Base-by-base conservation (phyloP, 306 rosid species). In the Gynostemma pentaphyllum region DNA sequence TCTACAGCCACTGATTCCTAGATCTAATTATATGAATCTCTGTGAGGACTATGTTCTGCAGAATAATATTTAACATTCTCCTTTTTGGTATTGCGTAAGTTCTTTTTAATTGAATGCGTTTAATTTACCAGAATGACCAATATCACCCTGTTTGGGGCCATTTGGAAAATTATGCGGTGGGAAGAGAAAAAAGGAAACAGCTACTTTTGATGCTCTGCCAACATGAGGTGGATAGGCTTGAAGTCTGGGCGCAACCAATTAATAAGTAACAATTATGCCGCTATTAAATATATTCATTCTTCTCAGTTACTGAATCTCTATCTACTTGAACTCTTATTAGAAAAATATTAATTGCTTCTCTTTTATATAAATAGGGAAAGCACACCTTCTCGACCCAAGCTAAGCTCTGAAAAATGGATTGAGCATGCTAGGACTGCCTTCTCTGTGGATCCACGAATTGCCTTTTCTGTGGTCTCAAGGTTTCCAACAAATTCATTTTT, bases 211-310 rank as follows among this genome's bases (percentile, higher is more conserved):
- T 92, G 95, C 83, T 92, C 30, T 88, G 98, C 79, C 98, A 86
- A 76, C 85, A 88, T 62, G 98, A 92, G 72, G 96, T 88, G 42
- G 98, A 92, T 72, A 88, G 98, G 85, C 95, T 92, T 66, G 98
- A 92, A 62, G 95, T 92, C 68, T 92, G 98, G 98, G 87, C 96
- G 4, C 95, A 92, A 60, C 98, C 98, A 8, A 82, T 83, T 51
- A 92, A 92, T 45, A 92, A 86, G 98, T 92, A 86, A 42, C 39
- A 47, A 42, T 70, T 16, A 27, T 50, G 27, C 8, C 68, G 24
- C n/a, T n/a, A n/a, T 49, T 66, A 9, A n/a, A 55, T 50, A 11
- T 42, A 21, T 67, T 21, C 29, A 23, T 61, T 45, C 12, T 19
- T 19, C 22, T 8, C 26, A 16, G n/a, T n/a, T 28, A 56, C 21